Evolutionary conservation across 1,139 yeast species (phyloP).

Genomic region (Kurtzmaniella natalensis): DNA sequence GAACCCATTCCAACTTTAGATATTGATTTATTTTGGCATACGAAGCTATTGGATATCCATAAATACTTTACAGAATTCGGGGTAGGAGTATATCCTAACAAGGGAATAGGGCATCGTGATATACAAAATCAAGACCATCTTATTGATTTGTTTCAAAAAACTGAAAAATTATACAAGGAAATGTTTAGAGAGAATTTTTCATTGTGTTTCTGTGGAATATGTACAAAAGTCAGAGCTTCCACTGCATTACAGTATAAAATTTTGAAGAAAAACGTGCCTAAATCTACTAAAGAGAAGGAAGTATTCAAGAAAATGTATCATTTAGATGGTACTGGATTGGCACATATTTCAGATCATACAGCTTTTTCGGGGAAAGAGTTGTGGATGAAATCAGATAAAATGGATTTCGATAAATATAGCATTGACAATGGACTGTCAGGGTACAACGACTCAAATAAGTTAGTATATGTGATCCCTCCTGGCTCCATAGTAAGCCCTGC

Average conservation of each 20-base stretch:
- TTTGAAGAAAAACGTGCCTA: neutral
- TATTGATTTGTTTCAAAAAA: conserved; percentile 10
- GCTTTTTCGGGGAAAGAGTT: neutral
- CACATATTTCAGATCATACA: conserved; percentile 7
- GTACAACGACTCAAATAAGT: neutral
- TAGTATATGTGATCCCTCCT: neutral
- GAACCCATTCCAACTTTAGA: conserved; percentile 24
- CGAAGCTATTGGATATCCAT: conserved; percentile 21
- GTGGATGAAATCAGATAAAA: too few species aligned
- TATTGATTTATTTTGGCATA: conserved; percentile 28
- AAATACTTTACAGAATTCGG: conserved; percentile 13
- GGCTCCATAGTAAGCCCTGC: neutral
- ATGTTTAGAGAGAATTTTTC: conserved; percentile 10
- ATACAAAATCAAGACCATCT: conserved; percentile 13
- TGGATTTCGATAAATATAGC: neutral
- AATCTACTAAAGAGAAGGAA: neutral
- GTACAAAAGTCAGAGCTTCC: conserved; percentile 6
- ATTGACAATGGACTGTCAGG: neutral
- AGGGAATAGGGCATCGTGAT: conserved; percentile 14
- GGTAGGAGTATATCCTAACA: conserved; percentile 5
- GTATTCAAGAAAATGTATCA: neutral
- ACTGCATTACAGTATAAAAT: neutral
- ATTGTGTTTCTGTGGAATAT: conserved; percentile 15
- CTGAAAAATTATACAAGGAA: conserved; percentile 11
- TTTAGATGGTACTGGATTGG: conserved; percentile 2